Base-by-base conservation (phyloP, 108 stramenopile species). In the Pseudonitzschia delicatissima region DNA sequence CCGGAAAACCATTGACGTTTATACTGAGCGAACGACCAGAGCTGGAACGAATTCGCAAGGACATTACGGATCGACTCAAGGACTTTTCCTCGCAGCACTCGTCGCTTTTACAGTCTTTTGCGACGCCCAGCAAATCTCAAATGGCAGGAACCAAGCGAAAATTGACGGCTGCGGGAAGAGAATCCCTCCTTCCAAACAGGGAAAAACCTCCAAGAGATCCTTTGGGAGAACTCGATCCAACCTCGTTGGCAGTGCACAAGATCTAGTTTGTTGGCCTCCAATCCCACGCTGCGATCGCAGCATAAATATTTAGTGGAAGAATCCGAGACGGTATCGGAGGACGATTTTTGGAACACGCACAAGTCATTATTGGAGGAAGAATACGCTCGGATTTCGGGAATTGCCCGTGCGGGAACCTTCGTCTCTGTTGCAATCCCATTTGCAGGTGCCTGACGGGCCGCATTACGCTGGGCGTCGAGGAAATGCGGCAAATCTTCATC, bases 401-500 rank as follows among this genome's bases (percentile, higher is more conserved):
- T 64, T 63, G 42, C 64, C 4, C 45, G 57, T 20, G 69, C 76
- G 6, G 93, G 93, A 12, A 83, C 67, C 45, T n/a, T 76, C 87
- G 32, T 77, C 75, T 35, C 69, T 82, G 23, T 73, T 94, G 29
- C 86, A 85, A 75, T 79, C 82, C 26, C 83, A 82, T 50, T 63
- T 94, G 33, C 86, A 86, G 61, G 59, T 66, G 1, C 23, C n/a
- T 71, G 48, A 78, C 76, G 32, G 83, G 81, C 17, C 71, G 67
- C 26, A 68, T 84, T 50, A 78, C 74, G 23, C 52, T 78, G 72
- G 77, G 74, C 9, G 76, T 73, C 49, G 93, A 94, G 76, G 93
- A 94, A 71, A 94, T 94, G 83, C 73, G 93, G 26, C 93, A 94
- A 66, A 94, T 94, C 15, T 94, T 94, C 63, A 74, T 94, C 36